A percentile compares a stretch with the other conserved stretches of the same genome.
Evolutionary conservation across 352 stramenopile species (phyloP).

Genomic region (Phytophthora constricta): DNA sequence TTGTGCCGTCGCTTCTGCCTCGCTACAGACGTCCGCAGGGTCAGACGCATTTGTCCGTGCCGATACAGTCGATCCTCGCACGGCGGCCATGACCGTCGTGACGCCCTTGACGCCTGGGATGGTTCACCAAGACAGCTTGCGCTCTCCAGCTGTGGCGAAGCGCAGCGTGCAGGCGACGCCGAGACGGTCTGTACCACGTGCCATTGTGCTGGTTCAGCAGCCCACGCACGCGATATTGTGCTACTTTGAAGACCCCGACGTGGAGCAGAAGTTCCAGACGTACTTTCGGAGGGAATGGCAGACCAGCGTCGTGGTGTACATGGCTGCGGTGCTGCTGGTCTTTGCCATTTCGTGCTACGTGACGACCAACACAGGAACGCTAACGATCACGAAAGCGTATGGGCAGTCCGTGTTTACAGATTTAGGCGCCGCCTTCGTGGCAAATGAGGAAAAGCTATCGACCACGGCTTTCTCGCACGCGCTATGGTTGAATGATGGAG

Average conservation of each 20-base stretch:
- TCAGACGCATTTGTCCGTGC: background rate
- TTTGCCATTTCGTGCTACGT: constrained; percentile 35
- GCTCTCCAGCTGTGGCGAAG: constrained; percentile 25
- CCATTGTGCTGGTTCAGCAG: constrained; percentile 46
- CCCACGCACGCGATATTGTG: constrained; percentile 50
- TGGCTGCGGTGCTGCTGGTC: constrained; percentile 37
- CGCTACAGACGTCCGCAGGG: too few relatives aligned
- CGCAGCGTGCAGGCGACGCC: constrained; percentile 41
- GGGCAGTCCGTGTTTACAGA: constrained; percentile 19
- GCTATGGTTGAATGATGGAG: constrained; percentile 30
- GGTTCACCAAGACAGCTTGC: background rate
- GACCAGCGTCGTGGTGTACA: constrained; percentile 33
- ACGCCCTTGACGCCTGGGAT: constrained; percentile 7
- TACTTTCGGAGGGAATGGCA: constrained; percentile 62
- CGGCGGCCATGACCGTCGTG: constrained; percentile 22
- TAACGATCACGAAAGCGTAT: constrained; percentile 28
- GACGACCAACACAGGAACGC: constrained; percentile 23
- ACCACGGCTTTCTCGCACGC: constrained; percentile 13
- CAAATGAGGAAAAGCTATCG: constrained; percentile 2
- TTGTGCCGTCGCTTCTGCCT: background rate
- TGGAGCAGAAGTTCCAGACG: constrained; percentile 70
- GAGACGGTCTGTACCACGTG: constrained; percentile 31
- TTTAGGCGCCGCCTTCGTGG: background rate
- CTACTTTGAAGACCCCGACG: constrained; percentile 59
- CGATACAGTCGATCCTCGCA: background rate